Percentiles rank a stretch among this genome's conserved stretches.
phyloP scores from a whole-genome alignment of 2,329 filamentous ascomycete genomes.

The Talaromyces sp. region DNA sequence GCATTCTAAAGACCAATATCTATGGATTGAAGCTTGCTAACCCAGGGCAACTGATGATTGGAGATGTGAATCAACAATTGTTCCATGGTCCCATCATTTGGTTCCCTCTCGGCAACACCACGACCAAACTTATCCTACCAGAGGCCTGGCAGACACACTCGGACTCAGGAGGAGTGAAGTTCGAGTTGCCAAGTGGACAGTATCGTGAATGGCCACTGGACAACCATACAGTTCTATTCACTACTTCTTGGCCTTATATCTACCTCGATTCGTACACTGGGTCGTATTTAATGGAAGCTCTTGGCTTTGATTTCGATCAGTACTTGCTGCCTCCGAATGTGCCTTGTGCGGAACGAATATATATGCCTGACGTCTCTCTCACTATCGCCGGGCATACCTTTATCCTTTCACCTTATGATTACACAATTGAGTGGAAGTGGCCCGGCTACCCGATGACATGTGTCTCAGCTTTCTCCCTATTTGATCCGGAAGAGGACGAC shows the following conservation, averaged over 20 bases:
- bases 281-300: not conserved
- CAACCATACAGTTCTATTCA: not conserved
- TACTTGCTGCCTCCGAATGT: not conserved
- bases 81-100: not conserved
- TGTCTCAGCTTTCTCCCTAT: conserved; percentile 5
- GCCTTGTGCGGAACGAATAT: not conserved
- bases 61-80: not conserved
- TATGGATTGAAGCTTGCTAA: conserved; percentile 2
- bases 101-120: not conserved
- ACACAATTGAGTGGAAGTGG: not conserved
- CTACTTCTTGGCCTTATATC: not conserved
- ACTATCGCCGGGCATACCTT: conserved; percentile 5
- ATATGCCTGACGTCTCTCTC: conserved; percentile 8
- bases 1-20: not conserved
- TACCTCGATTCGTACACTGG: not conserved
- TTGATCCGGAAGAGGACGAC: not conserved
- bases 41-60: not conserved
- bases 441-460: not conserved
- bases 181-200: conserved; percentile 4
- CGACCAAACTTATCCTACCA: not conserved
- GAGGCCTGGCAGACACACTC: conserved; percentile 3
- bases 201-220: conserved; percentile 1
- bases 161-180: not conserved
- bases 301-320: conserved; percentile 1
- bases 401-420: not conserved